phyloP scores from a whole-genome alignment of 2,329 filamentous ascomycete genomes.

The Colletotrichum melonis region DNA sequence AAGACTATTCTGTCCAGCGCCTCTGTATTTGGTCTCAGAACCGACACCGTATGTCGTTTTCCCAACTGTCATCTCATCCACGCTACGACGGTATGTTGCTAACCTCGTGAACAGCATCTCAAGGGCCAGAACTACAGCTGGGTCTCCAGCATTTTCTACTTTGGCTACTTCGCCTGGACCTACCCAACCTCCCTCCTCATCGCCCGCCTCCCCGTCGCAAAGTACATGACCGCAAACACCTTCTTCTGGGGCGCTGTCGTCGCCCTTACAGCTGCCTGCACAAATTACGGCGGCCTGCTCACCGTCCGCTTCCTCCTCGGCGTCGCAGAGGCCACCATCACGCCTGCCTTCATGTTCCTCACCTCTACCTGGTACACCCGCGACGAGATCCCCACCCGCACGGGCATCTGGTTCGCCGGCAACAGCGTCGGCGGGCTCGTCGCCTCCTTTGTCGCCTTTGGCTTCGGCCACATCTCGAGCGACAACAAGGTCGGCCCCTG shows the following conservation, averaged over 20 bases:
- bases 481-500: conserved; percentile 57
- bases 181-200: conserved; percentile 62
- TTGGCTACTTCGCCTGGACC: conserved; percentile 60
- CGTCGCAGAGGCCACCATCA: conserved; percentile 64
- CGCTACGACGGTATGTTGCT: neutral
- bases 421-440: conserved; percentile 60
- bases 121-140: conserved; percentile 67
- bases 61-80: neutral
- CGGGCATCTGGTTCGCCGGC: conserved; percentile 67
- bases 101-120: conserved; percentile 62
- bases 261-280: conserved; percentile 56
- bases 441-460: conserved; percentile 64
- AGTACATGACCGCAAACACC: conserved; percentile 59
- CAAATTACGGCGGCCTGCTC: conserved; percentile 61
- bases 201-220: conserved; percentile 58
- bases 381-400: conserved; percentile 64
- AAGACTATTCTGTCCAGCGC: conserved; percentile 68
- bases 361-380: conserved; percentile 68
- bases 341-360: conserved; percentile 66
- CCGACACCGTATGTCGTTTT: conserved; percentile 52
- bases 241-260: conserved; percentile 63
- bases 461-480: conserved; percentile 63
- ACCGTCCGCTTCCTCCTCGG: conserved; percentile 64
- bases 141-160: conserved; percentile 51
- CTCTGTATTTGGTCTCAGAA: conserved; percentile 64